Percentiles rank a stretch among this genome's conserved stretches.
These are phyloP conservation scores for Sporothrix schenckii DNA, from an alignment of 2,329 filamentous ascomycete species.

Conservation along the genomic window DNA sequence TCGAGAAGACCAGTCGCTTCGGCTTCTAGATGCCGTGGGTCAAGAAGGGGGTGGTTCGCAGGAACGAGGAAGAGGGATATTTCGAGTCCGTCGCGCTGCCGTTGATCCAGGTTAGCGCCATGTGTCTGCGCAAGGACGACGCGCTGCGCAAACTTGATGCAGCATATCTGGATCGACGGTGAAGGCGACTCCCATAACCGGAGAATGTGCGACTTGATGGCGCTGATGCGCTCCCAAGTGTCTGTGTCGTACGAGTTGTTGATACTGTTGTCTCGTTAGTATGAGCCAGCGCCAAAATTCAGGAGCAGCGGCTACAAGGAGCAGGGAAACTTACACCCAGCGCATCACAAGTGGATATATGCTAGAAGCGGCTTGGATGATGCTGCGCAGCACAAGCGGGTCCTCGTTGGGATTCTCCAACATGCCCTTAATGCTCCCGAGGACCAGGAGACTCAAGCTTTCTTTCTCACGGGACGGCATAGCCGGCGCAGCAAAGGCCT, in stretches of 20 bases:
- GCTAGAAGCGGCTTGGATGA: slow-evolving; percentile 86
- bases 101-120: slow-evolving; percentile 77
- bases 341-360: slow-evolving; percentile 90
- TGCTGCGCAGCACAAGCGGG: slow-evolving; percentile 76
- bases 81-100: slow-evolving; percentile 74
- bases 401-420: slow-evolving; percentile 76
- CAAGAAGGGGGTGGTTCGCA: slow-evolving; percentile 77
- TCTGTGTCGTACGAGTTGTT: slow-evolving; percentile 79
- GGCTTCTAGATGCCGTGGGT: slow-evolving; percentile 81
- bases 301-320: neutral
- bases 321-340: slow-evolving; percentile 78
- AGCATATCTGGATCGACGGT: slow-evolving; percentile 82
- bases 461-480: slow-evolving; percentile 78
- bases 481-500: slow-evolving; percentile 92
- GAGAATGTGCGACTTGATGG: slow-evolving; percentile 87
- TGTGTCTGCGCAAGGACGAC: slow-evolving; percentile 90
- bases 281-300: neutral
- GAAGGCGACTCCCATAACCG: slow-evolving; percentile 81
- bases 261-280: slow-evolving; percentile 61
- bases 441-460: slow-evolving; percentile 72
- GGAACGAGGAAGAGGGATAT: slow-evolving; percentile 86
- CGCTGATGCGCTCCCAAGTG: slow-evolving; percentile 84
- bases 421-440: slow-evolving; percentile 74
- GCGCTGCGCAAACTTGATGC: slow-evolving; percentile 95
- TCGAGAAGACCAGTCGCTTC: slow-evolving; percentile 91